phyloP scores from a whole-genome alignment of 805 yeast species.

The Peterozyma xylosa region DNA sequence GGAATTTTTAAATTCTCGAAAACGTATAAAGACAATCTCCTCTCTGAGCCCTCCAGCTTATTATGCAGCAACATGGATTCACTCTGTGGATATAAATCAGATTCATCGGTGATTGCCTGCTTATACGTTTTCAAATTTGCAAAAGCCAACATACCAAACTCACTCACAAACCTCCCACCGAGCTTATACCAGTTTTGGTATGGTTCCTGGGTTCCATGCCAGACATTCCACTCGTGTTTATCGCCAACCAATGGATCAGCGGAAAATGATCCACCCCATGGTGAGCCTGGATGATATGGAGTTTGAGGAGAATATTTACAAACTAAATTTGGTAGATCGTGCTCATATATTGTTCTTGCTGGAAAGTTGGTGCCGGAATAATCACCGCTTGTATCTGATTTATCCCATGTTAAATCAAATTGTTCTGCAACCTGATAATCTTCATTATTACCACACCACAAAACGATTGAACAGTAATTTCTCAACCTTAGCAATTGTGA shows the following conservation, averaged over 20 bases:
- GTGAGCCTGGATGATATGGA: slow-evolving; percentile 41
- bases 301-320: slow-evolving; percentile 15
- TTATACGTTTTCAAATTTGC: slow-evolving; percentile 30
- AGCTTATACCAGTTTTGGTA: slow-evolving; percentile 41
- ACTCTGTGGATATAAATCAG: slow-evolving; percentile 36
- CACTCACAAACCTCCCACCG: slow-evolving; percentile 42
- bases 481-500: slow-evolving; percentile 33
- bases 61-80: slow-evolving; percentile 36
- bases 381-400: slow-evolving; percentile 18
- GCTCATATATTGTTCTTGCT: slow-evolving; percentile 35
- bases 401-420: slow-evolving; percentile 19
- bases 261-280: slow-evolving; percentile 33
- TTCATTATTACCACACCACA: slow-evolving; percentile 39
- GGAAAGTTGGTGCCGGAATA: slow-evolving; percentile 31
- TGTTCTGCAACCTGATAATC: slow-evolving; percentile 39
- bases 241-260: slow-evolving; percentile 36
- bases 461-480: slow-evolving; percentile 29
- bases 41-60: slow-evolving; percentile 40
- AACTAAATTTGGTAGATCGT: slow-evolving; percentile 27
- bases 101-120: slow-evolving; percentile 26
- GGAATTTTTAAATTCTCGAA: slow-evolving; percentile 29
- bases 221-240: slow-evolving; percentile 49
- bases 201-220: slow-evolving; percentile 45
- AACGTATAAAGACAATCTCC: slow-evolving; percentile 37
- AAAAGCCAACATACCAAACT: slow-evolving; percentile 46